Percentiles rank a stretch among this genome's conserved stretches.
phyloP scores from a whole-genome alignment of 73 alveolate genomes.

The Tetrahymena malaccensis region DNA sequence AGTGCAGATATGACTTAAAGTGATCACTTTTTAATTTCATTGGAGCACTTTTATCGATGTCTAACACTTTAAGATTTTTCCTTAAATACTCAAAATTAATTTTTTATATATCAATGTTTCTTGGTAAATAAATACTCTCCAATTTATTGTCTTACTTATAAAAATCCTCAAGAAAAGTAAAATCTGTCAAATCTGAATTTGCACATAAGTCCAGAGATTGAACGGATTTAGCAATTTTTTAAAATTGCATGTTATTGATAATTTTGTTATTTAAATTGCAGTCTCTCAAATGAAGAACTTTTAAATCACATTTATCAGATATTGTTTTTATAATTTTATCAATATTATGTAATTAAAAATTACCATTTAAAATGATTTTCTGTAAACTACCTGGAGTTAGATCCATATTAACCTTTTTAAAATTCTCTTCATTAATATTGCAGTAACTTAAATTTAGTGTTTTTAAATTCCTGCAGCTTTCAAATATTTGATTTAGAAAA shows the following conservation, averaged over 20 bases:
- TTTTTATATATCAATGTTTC: neutral
- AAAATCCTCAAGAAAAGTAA: neutral
- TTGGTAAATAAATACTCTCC: neutral
- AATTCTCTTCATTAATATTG: neutral
- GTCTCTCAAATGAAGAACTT: neutral
- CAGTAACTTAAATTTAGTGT: neutral
- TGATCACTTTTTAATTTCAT: neutral
- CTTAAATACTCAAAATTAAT: neutral
- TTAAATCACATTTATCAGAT: neutral
- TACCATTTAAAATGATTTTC: neutral
- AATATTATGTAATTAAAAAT: neutral
- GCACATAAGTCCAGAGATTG: neutral
- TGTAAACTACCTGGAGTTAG: neutral
- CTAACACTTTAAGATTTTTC: neutral
- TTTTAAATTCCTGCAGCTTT: neutral
- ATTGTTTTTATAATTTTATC: neutral
- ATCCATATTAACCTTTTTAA: neutral
- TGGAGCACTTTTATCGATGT: neutral
- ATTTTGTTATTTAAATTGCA: neutral
- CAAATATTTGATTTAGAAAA: neutral
- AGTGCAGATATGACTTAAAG: neutral
- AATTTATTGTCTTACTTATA: neutral
- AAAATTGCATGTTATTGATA: neutral
- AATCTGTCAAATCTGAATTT: neutral
- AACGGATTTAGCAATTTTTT: neutral